Conservation (phyloP, 495 filamentous ascomycete genomes). For the Platismatia glauca region DNA sequence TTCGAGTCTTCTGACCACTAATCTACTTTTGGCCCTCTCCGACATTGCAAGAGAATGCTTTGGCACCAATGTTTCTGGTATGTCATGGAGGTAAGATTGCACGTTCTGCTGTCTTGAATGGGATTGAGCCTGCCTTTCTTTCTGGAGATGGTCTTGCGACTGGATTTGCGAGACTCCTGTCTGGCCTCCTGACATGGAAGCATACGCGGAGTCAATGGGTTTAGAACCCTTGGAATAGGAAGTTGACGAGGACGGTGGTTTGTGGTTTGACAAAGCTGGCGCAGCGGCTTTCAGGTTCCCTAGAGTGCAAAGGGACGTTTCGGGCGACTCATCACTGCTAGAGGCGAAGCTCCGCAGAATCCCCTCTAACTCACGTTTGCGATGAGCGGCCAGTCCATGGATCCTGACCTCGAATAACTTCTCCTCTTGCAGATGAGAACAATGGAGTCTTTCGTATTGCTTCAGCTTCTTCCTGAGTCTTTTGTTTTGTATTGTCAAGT, state of each 20-base stretch:
- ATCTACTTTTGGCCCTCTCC: constrained; percentile 60
- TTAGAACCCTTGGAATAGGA: constrained; percentile 46
- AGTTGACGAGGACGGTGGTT: constrained; percentile 32
- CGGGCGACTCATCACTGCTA: constrained; percentile 13
- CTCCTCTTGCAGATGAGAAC: constrained; percentile 50
- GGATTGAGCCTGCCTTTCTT: constrained; percentile 15
- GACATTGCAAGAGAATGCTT: constrained; percentile 43
- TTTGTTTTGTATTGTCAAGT: constrained; percentile 62
- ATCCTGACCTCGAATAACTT: constrained; percentile 71
- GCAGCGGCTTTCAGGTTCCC: neutral
- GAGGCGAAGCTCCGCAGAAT: constrained; percentile 57
- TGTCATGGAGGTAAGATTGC: constrained; percentile 46
- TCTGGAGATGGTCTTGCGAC: neutral
- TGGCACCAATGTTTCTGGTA: constrained; percentile 50
- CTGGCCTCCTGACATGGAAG: constrained; percentile 51
- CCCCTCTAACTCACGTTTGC: constrained; percentile 67
- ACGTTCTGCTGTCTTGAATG: constrained; percentile 36
- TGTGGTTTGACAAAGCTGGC: constrained; percentile 8
- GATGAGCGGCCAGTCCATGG: constrained; percentile 54
- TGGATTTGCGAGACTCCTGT: constrained; percentile 5
- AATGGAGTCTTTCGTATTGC: constrained; percentile 55
- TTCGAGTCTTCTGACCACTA: constrained; percentile 62
- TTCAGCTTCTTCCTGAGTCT: constrained; percentile 59
- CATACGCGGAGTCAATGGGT: constrained; percentile 63
- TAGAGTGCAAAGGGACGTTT: neutral